Conservation (phyloP, 257 asterid genomes). For the Ilex asprella region DNA sequence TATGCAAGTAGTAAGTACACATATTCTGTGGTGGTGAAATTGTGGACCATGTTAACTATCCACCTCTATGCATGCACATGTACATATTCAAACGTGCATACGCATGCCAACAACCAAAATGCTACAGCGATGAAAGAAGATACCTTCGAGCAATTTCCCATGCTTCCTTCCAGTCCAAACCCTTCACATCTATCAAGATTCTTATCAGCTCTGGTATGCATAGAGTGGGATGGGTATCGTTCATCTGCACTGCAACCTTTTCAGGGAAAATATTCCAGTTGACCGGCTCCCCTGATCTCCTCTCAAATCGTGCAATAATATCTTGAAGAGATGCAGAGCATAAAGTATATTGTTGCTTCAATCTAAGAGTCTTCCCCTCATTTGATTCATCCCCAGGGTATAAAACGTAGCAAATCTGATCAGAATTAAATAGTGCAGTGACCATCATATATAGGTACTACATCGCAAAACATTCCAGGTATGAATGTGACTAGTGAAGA, state of each 20-base stretch:
- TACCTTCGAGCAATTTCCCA: conserved; percentile 78
- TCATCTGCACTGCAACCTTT: conserved; percentile 92
- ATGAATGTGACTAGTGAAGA: conserved; percentile 8
- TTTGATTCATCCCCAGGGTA: conserved; percentile 81
- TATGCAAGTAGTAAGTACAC: no score
- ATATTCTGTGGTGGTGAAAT: no score
- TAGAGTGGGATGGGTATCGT: conserved; percentile 87
- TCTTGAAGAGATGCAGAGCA: conserved; percentile 94
- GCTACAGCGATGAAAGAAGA: not conserved
- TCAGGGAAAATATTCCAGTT: conserved; percentile 79
- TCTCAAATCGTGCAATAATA: conserved; percentile 68
- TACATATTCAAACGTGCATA: not conserved
- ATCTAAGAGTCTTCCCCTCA: conserved; percentile 65
- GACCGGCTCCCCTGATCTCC: conserved; percentile 49
- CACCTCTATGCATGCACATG: no score
- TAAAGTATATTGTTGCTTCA: conserved; percentile 82
- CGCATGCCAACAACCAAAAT: no score
- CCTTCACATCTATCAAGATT: conserved; percentile 74
- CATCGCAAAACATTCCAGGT: no score
- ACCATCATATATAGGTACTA: no score
- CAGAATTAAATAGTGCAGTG: no score
- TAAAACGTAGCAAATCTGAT: conserved; percentile 62
- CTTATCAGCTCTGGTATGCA: conserved; percentile 85
- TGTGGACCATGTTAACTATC: no score
- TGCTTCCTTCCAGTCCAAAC: conserved; percentile 70